A percentile compares a stretch with the other conserved stretches of the same genome.
Conservation (phyloP, 345 rosid genomes). For the Linum trigynum region DNA sequence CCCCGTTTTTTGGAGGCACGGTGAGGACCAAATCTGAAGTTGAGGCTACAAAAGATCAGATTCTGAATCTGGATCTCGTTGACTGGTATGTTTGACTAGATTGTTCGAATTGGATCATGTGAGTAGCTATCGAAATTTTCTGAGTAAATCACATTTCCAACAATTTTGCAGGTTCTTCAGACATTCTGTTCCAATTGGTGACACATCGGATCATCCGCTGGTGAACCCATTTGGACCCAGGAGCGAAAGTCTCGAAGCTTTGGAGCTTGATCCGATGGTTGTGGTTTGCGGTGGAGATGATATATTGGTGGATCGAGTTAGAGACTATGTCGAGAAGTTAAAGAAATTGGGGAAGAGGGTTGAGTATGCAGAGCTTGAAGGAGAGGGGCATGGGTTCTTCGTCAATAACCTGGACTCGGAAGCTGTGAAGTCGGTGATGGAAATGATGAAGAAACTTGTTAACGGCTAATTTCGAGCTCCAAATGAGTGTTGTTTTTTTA, state of each 20-base stretch:
- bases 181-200: constrained; percentile 29
- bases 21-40: constrained; percentile 37
- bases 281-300: constrained; percentile 43
- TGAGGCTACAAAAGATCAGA: constrained; percentile 48
- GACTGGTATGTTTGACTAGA: constrained; percentile 28
- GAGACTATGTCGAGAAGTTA: constrained; percentile 35
- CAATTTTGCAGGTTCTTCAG: background rate
- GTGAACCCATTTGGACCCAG: constrained; percentile 51
- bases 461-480: background rate
- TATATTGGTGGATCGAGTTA: constrained; percentile 36
- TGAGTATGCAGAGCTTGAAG: constrained; percentile 40
- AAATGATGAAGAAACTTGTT: constrained; percentile 28
- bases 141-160: too few species aligned
- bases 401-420: constrained; percentile 38
- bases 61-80: constrained; percentile 49
- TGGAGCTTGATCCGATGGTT: constrained; percentile 36
- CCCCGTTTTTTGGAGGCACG: background rate
- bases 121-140: too few species aligned
- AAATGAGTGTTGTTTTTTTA: too few species aligned
- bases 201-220: constrained; percentile 40
- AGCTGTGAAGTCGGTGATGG: constrained; percentile 32
- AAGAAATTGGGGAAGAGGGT: constrained; percentile 34
- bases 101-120: too few species aligned
- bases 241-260: constrained; percentile 25
- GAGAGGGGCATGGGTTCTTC: constrained; percentile 50